phyloP scores from a whole-genome alignment of 352 stramenopile genomes.

The Albugo laibachii region DNA sequence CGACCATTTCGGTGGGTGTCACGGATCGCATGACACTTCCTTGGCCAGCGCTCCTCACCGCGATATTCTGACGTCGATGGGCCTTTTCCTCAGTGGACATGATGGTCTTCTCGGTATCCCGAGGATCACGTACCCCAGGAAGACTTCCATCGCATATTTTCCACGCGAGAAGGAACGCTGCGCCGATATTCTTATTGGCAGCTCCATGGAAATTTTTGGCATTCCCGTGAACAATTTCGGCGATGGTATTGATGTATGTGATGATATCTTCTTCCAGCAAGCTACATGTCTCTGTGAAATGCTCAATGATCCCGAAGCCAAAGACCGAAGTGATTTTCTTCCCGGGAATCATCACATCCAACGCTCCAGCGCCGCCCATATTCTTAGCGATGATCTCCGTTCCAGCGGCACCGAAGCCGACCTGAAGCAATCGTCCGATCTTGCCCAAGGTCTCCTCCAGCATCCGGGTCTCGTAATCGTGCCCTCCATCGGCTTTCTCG shows the following conservation, averaged over 20 bases:
- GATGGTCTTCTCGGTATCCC: slow-evolving; percentile 50
- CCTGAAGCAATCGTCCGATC: slow-evolving; percentile 88
- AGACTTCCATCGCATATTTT: slow-evolving; percentile 85
- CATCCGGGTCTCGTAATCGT: slow-evolving; percentile 92
- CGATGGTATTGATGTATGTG: slow-evolving; percentile 96
- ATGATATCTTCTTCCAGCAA: slow-evolving; percentile 90
- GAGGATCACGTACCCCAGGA: slow-evolving; percentile 63
- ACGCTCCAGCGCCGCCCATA: slow-evolving; percentile 78
- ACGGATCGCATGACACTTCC: slow-evolving; percentile 23
- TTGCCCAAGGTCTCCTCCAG: slow-evolving; percentile 89
- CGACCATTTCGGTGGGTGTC: slow-evolving; percentile 66
- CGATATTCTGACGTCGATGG: slow-evolving; percentile 40
- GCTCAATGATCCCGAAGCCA: slow-evolving; percentile 91
- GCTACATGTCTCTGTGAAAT: slow-evolving; percentile 88
- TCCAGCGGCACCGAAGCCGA: slow-evolving; percentile 94
- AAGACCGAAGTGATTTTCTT: slow-evolving; percentile 95
- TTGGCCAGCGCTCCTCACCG: slow-evolving; percentile 30
- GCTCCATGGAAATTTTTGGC: slow-evolving; percentile 86
- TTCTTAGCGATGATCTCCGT: slow-evolving; percentile 97
- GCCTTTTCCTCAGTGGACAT: slow-evolving; percentile 44
- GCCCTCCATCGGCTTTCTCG: slow-evolving; percentile 22
- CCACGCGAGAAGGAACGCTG: slow-evolving; percentile 89
- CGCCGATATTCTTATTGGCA: slow-evolving; percentile 94
- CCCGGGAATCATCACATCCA: slow-evolving; percentile 94
- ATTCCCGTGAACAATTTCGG: slow-evolving; percentile 89